Evolutionary conservation across 2,329 filamentous ascomycete species (phyloP).

Genomic region (Penicillium sp.): DNA sequence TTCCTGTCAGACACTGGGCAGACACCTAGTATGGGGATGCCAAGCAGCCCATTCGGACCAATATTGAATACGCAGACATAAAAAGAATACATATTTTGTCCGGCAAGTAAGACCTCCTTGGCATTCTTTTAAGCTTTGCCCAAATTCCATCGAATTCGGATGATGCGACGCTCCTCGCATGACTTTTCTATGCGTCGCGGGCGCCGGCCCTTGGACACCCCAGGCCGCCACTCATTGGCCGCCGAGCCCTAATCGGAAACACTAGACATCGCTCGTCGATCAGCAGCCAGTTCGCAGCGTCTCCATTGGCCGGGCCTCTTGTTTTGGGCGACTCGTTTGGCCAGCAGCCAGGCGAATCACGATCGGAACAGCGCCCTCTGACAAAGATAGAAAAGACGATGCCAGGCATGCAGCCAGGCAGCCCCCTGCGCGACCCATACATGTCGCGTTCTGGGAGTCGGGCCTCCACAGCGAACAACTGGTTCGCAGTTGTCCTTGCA

Average conservation of each 20-base stretch:
- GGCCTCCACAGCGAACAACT: slow-evolving; percentile 19
- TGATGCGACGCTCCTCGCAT: neutral
- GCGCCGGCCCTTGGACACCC: slow-evolving; percentile 1
- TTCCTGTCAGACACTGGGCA: neutral
- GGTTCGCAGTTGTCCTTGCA: slow-evolving; percentile 18
- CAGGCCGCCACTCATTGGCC: slow-evolving; percentile 9
- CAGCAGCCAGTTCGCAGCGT: too few species aligned
- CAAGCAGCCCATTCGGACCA: neutral
- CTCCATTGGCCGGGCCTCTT: too few species aligned
- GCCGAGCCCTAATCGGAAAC: slow-evolving; percentile 13
- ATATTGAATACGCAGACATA: neutral
- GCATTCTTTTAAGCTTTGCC: too few species aligned
- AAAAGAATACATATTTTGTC: neutral
- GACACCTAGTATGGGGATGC: slow-evolving; percentile 5
- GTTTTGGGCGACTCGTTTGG: neutral
- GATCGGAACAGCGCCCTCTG: neutral
- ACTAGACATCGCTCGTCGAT: neutral
- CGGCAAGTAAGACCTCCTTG: neutral
- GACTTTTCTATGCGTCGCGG: slow-evolving; percentile 5
- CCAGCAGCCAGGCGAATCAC: neutral
- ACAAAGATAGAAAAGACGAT: neutral
- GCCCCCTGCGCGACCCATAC: slow-evolving; percentile 17
- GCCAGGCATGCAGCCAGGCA: slow-evolving; percentile 4
- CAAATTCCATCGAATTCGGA: neutral
- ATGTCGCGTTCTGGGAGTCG: slow-evolving; percentile 10